A percentile compares a stretch with the other conserved stretches of the same genome.
Conservation (phyloP, 352 stramenopile genomes). For the Pythium biforme region DNA sequence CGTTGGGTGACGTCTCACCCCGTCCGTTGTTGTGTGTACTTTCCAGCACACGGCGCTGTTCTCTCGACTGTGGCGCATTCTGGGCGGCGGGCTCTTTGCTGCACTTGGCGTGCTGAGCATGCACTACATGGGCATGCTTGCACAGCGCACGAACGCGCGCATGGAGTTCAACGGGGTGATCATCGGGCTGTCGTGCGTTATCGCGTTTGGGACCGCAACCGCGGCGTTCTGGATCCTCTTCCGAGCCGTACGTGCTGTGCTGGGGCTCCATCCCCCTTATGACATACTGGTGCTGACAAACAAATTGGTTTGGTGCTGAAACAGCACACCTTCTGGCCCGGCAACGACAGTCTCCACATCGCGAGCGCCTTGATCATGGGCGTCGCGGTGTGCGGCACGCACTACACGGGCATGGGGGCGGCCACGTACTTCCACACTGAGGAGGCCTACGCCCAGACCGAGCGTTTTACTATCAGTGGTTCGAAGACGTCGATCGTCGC, state of each 20-base stretch:
- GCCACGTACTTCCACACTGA: conserved; percentile 26
- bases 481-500: conserved; percentile 31
- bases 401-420: conserved; percentile 65
- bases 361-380: conserved; percentile 67
- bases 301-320: background rate
- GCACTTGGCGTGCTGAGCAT: conserved; percentile 64
- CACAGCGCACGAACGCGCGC: conserved; percentile 48
- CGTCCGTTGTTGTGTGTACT: background rate
- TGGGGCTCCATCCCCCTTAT: too few relatives aligned
- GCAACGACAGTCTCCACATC: conserved; percentile 47
- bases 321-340: conserved; percentile 61
- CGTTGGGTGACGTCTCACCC: conserved; percentile 14
- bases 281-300: too few relatives aligned
- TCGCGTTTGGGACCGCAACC: conserved; percentile 61
- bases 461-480: conserved; percentile 36
- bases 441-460: conserved; percentile 28
- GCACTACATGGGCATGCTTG: conserved; percentile 73
- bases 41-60: conserved; percentile 49
- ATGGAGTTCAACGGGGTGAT: conserved; percentile 42
- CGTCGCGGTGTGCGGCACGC: conserved; percentile 62
- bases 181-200: conserved; percentile 46
- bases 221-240: conserved; percentile 77
- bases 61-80: conserved; percentile 52
- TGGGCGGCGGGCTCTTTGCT: conserved; percentile 46
- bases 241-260: conserved; percentile 35